These are phyloP conservation scores for Kluyveromyces nonfermentans DNA, from an alignment of 805 yeast genomes.

Conservation along the genomic window DNA sequence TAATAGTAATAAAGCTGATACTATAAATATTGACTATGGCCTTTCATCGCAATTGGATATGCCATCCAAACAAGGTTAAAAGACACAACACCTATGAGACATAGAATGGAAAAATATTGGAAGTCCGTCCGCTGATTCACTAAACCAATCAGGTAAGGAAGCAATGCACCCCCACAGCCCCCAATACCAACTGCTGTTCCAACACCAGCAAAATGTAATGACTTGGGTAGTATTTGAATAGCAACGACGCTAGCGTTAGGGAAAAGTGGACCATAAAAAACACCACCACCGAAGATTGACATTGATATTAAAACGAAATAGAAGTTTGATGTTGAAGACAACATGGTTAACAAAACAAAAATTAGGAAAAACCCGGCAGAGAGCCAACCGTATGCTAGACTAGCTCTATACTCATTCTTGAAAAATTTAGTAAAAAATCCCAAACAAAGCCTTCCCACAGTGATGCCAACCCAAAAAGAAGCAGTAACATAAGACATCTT, in stretches of 20 bases:
- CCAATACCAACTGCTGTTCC: slow-evolving; percentile 74
- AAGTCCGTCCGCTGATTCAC: slow-evolving; percentile 21
- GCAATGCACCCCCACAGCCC: slow-evolving; percentile 71
- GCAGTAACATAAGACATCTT: slow-evolving; percentile 55
- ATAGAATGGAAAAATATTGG: slow-evolving; percentile 20
- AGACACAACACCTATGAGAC: slow-evolving; percentile 15
- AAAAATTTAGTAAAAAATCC: slow-evolving; percentile 48
- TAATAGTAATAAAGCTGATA: background rate
- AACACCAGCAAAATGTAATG: slow-evolving; percentile 53
- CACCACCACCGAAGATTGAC: slow-evolving; percentile 40
- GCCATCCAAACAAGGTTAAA: slow-evolving; percentile 20
- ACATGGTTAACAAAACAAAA: slow-evolving; percentile 17
- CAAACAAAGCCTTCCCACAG: slow-evolving; percentile 50
- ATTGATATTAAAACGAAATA: slow-evolving; percentile 17
- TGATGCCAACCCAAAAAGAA: slow-evolving; percentile 65
- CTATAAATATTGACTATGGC: slow-evolving; percentile 15
- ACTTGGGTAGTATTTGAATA: slow-evolving; percentile 50
- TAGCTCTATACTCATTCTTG: slow-evolving; percentile 35
- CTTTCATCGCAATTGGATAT: slow-evolving; percentile 22
- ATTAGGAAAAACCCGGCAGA: slow-evolving; percentile 30
- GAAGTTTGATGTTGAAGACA: slow-evolving; percentile 9
- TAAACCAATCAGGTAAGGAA: slow-evolving; percentile 58
- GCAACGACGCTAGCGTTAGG: slow-evolving; percentile 65
- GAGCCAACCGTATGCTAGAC: slow-evolving; percentile 26
- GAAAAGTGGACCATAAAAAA: slow-evolving; percentile 60